Base-by-base conservation (phyloP, 1,284 basidiomycete genomes). In the Ceratobasidium sp. region DNA sequence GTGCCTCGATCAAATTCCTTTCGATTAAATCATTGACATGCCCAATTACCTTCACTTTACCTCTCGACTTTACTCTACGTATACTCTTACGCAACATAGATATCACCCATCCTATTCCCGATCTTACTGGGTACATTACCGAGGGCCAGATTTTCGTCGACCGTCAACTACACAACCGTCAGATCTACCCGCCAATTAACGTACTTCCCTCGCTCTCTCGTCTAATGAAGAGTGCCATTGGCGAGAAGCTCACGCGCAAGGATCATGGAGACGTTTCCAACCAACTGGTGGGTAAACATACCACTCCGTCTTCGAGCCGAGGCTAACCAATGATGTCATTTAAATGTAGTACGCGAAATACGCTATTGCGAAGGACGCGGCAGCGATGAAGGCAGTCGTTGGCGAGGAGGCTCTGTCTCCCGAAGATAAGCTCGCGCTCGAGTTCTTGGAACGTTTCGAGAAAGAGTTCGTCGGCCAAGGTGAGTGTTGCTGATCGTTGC, bases 111-210 rank as follows among this genome's bases (percentile, higher is more conserved):
- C 98, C 98, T 75, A 99, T 99, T 85, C 98, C 97, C 80, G 98
- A 99, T 90, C 88, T 99, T 86, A 99, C 96, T 79, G 98, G 98
- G 69, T 99, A 99, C 86, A 99, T 99, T 83, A 99, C 97, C 56
- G 93, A 99, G 87, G 98, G 98, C 67, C 98, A 99, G 86, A 98
- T 99, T 85, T 98, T 94, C 84, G 94, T 99, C 81, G 98, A 99
- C 87, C 93, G 97, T 79, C 93, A 94, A 82, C 85, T 97, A 82
- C 88, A 96, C 87, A 96, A 97, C 86, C 88, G 94, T 81, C 97
- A 99, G 85, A 97, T 99, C 83, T 99, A 99, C 86, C 98, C 98
- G 54, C 98, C 98, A 62, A 99, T 99, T 89, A 99, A 99, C 86
- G 98, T 99, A 77, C 88, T 99, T 57, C 98, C 98, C 69, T 99